Percentiles rank a stretch among this genome's conserved stretches.
These are phyloP conservation scores for Neckera pumila DNA, from an alignment of 225 moss, liverwort and hornwort species.

Conservation along the genomic window DNA sequence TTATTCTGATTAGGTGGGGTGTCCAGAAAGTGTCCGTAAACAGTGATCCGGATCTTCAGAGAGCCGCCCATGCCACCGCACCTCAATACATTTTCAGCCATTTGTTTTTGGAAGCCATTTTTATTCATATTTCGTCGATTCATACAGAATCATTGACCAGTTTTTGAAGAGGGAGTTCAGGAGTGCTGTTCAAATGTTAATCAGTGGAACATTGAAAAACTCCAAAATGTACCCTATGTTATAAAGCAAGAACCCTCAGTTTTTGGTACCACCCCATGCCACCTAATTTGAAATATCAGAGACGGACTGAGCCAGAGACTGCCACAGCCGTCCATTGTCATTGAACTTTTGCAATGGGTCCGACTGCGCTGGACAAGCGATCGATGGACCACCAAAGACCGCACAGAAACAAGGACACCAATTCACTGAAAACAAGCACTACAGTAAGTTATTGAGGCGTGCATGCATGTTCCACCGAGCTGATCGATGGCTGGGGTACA, in stretches of 20 bases:
- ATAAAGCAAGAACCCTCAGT: background rate
- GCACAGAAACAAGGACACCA: background rate
- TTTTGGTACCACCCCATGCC: background rate
- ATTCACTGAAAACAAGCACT: background rate
- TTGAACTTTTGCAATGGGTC: too few species aligned
- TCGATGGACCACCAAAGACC: background rate
- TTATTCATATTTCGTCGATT: background rate
- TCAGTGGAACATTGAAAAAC: background rate
- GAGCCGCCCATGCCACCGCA: background rate
- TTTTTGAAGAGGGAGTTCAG: background rate
- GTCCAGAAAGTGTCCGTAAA: background rate
- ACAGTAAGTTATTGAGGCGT: too few species aligned
- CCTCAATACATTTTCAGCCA: background rate
- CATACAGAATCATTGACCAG: too few species aligned
- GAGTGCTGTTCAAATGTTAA: background rate
- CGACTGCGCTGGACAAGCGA: too few species aligned
- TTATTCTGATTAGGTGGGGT: background rate
- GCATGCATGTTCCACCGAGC: background rate
- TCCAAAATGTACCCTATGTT: background rate
- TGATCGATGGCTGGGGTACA: background rate
- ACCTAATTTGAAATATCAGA: background rate
- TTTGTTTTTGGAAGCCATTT: background rate
- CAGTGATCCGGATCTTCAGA: background rate
- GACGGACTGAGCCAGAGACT: background rate
- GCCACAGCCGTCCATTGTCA: background rate